These are phyloP conservation scores for Saposhnikovia divaricata DNA, from an alignment of 129 eudicot genomes.

Conservation along the genomic window DNA sequence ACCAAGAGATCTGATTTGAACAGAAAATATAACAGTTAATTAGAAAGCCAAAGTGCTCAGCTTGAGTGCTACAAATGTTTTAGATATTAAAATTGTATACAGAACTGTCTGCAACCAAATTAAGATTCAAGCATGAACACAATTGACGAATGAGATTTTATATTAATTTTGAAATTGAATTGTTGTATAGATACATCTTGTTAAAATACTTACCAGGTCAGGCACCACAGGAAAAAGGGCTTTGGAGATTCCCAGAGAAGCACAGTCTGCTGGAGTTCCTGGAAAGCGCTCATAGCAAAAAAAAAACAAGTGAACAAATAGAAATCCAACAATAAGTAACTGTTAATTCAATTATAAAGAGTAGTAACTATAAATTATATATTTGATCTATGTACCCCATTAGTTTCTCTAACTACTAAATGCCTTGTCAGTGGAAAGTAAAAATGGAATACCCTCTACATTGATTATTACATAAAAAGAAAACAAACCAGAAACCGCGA, in stretches of 20 bases:
- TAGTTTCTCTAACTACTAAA: not conserved
- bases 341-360: not conserved
- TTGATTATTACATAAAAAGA: not conserved
- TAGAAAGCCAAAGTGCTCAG: not conserved
- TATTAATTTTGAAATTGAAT: not conserved
- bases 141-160: not conserved
- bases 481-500: constrained; percentile 72
- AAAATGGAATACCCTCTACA: not conserved
- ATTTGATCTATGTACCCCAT: not conserved
- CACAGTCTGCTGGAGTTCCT: constrained; percentile 97
- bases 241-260: constrained; percentile 71
- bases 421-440: not conserved
- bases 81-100: not conserved
- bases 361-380: not conserved
- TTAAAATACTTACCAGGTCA: constrained; percentile 61
- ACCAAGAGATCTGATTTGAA: not conserved
- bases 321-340: not conserved
- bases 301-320: not conserved
- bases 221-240: constrained; percentile 67
- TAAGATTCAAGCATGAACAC: not conserved
- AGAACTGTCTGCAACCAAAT: not conserved
- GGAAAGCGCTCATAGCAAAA: constrained; percentile 9
- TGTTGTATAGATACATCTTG: not conserved
- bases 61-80: not conserved
- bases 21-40: not conserved